These are phyloP conservation scores for Mortierella sp. DNA, from an alignment of 371 early-diverging fungal species.

Conservation along the genomic window DNA sequence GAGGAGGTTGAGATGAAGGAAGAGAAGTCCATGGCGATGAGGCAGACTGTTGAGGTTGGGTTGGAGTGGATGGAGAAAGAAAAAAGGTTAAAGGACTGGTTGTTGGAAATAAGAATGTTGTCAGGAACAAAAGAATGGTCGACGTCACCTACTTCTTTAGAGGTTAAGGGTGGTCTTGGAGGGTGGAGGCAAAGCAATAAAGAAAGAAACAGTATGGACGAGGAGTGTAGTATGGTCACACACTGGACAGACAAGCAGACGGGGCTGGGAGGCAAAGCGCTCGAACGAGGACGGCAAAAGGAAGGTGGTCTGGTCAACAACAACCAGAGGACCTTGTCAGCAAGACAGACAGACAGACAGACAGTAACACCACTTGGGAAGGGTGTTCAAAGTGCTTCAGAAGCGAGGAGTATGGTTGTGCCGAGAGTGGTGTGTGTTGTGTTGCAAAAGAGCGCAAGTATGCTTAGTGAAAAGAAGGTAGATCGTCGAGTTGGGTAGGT, in stretches of 20 bases:
- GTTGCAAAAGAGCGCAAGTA: neutral
- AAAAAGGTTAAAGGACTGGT: neutral
- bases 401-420: neutral
- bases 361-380: constrained; percentile 18
- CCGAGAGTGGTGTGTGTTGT: neutral
- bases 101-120: neutral
- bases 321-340: constrained; percentile 44
- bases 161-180: neutral
- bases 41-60: neutral
- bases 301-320: constrained; percentile 46
- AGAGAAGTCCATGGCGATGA: constrained; percentile 11
- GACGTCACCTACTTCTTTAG: constrained; percentile 9
- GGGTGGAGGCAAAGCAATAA: neutral
- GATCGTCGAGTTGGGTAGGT: constrained; percentile 6
- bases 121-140: neutral
- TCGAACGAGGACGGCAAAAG: constrained; percentile 22
- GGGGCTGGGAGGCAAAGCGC: neutral
- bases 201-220: constrained; percentile 3
- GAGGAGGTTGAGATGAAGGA: neutral
- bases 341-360: constrained; percentile 29
- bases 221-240: neutral
- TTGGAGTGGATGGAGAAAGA: neutral
- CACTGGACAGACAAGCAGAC: constrained; percentile 5
- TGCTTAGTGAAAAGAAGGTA: neutral
- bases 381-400: neutral